Conservation (phyloP, 768 basidiomycete genomes). For the Pholiota molesta region DNA sequence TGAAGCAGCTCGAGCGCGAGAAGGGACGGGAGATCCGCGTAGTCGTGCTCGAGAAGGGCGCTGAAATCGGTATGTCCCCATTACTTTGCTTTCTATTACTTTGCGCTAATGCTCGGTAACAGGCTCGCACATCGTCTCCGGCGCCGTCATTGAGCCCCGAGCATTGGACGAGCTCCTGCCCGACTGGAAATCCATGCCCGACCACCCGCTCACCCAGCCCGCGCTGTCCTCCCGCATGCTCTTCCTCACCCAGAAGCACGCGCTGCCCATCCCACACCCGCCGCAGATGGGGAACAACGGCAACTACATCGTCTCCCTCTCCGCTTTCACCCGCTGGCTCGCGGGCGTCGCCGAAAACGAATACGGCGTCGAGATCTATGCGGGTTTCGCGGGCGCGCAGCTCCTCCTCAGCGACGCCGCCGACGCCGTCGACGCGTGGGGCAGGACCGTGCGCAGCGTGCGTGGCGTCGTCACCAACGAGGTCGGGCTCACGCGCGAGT, state of each 20-base stretch:
- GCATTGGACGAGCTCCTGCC: conserved; percentile 92
- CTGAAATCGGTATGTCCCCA: conserved; percentile 70
- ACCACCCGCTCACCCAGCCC: conserved; percentile 81
- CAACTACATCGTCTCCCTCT: conserved; percentile 92
- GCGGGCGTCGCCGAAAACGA: conserved; percentile 77
- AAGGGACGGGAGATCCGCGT: conserved; percentile 83
- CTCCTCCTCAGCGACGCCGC: conserved; percentile 67
- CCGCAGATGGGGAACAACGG: conserved; percentile 95
- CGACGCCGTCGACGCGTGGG: conserved; percentile 43
- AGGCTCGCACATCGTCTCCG: conserved; percentile 96
- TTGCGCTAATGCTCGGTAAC: too few species aligned
- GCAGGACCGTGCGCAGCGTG: conserved; percentile 51
- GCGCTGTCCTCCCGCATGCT: conserved; percentile 85
- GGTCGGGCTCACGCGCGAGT: conserved; percentile 83
- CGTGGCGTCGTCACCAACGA: conserved; percentile 91
- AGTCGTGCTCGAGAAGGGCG: conserved; percentile 93
- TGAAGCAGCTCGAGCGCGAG: conserved; percentile 90
- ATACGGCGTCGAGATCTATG: conserved; percentile 92
- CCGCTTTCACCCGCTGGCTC: conserved; percentile 89
- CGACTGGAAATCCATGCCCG: conserved; percentile 64
- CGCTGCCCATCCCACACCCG: conserved; percentile 90
- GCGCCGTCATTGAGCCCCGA: conserved; percentile 91
- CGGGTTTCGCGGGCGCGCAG: conserved; percentile 93
- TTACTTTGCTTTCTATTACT: too few species aligned
- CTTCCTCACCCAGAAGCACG: conserved; percentile 68